A percentile compares a stretch with the other conserved stretches of the same genome.
These are phyloP conservation scores for Hirsutella rhossiliensis DNA, from an alignment of 2,329 filamentous ascomycete genomes.

Conservation along the genomic window DNA sequence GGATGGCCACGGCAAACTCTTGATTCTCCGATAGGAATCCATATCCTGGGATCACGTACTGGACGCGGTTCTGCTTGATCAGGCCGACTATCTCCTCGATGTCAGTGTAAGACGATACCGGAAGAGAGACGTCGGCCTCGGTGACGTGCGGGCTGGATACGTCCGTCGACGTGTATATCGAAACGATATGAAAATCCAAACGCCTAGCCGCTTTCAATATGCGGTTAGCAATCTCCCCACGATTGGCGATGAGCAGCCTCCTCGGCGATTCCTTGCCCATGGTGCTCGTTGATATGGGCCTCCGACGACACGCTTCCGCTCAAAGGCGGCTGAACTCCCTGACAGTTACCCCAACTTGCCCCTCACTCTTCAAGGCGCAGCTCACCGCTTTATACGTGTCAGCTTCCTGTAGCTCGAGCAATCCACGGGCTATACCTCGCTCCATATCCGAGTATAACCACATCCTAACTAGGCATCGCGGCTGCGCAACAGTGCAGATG, in stretches of 20 bases:
- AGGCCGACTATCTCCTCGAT: conserved; percentile 15
- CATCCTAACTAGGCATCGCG: too few relatives aligned
- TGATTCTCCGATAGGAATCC: conserved; percentile 13
- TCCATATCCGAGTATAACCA: too few relatives aligned
- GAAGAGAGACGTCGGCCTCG: background rate
- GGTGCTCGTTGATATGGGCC: background rate
- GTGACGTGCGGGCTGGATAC: conserved; percentile 1
- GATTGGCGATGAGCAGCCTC: conserved; percentile 3
- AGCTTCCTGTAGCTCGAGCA: background rate
- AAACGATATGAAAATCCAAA: conserved; percentile 23
- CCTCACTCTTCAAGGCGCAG: too few relatives aligned
- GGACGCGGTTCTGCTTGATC: conserved; percentile 27
- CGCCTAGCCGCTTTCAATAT: conserved; percentile 27
- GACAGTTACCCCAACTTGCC: too few relatives aligned
- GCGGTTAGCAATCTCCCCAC: conserved; percentile 18
- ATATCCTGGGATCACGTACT: conserved; percentile 36
- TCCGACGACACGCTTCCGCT: background rate
- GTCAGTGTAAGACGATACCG: conserved; percentile 1
- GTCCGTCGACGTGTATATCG: background rate
- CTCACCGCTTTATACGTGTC: background rate
- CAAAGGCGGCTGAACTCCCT: background rate
- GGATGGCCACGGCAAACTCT: conserved; percentile 40
- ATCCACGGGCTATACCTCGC: too few relatives aligned
- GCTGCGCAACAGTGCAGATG: too few relatives aligned
- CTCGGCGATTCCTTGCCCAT: background rate